Percentiles rank a stretch among this genome's conserved stretches.
Evolutionary conservation across 2,329 filamentous ascomycete genomes (phyloP).

Genomic region (Colletotrichum horii): DNA sequence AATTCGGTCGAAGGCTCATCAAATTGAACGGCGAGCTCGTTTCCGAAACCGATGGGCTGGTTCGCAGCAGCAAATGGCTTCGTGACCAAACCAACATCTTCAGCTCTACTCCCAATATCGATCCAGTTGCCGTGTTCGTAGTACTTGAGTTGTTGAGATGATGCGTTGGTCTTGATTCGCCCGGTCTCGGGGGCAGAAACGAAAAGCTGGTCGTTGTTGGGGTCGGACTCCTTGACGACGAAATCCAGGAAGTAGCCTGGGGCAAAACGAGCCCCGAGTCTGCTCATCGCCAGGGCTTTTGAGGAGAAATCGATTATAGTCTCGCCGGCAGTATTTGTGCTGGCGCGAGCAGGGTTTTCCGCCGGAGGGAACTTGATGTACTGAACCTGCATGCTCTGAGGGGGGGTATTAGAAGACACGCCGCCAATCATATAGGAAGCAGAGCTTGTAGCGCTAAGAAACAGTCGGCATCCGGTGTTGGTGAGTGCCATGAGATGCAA

Average conservation of each 20-base stretch:
- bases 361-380: constrained; percentile 92
- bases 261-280: constrained; percentile 68
- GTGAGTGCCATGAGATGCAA: constrained; percentile 91
- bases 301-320: constrained; percentile 53
- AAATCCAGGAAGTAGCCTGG: constrained; percentile 94
- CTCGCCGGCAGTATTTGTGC: constrained; percentile 34
- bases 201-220: constrained; percentile 74
- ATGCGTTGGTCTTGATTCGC: constrained; percentile 70
- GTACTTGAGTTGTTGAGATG: constrained; percentile 62
- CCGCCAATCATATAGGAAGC: constrained; percentile 68
- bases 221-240: constrained; percentile 64
- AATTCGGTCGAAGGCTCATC: constrained; percentile 83
- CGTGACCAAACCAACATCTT: constrained; percentile 81
- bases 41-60: constrained; percentile 82
- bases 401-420: constrained; percentile 71
- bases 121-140: constrained; percentile 84
- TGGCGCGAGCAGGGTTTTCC: constrained; percentile 37
- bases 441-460: constrained; percentile 86
- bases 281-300: constrained; percentile 52
- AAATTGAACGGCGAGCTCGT: constrained; percentile 96
- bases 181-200: constrained; percentile 88
- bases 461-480: constrained; percentile 87
- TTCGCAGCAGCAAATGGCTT: constrained; percentile 72
- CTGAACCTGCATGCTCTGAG: constrained; percentile 96
- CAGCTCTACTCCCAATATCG: constrained; percentile 72